A percentile compares a stretch with the other conserved stretches of the same genome.
These are phyloP conservation scores for Leptographium lundbergii DNA, from an alignment of 2,329 filamentous ascomycete species.

Conservation along the genomic window DNA sequence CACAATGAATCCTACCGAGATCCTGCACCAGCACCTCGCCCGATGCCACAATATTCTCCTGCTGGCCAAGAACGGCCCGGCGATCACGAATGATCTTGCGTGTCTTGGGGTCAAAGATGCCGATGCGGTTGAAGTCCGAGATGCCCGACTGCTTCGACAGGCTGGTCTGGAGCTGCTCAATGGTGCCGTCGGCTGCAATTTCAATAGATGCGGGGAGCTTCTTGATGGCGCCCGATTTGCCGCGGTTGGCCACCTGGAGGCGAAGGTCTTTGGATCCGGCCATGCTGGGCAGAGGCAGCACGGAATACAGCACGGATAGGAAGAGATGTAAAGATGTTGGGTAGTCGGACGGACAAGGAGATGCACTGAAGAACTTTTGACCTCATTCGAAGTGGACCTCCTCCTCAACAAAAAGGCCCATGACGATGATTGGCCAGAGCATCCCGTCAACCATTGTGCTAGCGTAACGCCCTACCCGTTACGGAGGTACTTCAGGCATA, in stretches of 20 bases:
- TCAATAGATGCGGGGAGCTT: constrained; percentile 40
- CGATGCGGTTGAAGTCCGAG: constrained; percentile 47
- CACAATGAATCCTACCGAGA: constrained; percentile 49
- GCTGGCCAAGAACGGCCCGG: constrained; percentile 36
- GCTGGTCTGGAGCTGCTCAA: constrained; percentile 46
- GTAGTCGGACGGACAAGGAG: background rate
- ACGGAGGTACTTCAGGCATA: background rate
- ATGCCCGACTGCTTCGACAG: constrained; percentile 39
- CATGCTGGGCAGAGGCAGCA: constrained; percentile 6
- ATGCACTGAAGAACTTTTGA: background rate
- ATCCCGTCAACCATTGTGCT: background rate
- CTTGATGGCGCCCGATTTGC: constrained; percentile 38
- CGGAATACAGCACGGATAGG: background rate
- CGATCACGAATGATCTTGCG: constrained; percentile 53
- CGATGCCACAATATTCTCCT: constrained; percentile 32
- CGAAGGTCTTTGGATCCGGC: constrained; percentile 15
- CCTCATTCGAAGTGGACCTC: background rate
- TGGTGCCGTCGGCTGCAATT: constrained; percentile 35
- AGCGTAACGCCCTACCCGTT: background rate
- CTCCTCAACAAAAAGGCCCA: background rate
- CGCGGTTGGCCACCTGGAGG: constrained; percentile 31
- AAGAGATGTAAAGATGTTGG: background rate
- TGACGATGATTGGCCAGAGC: background rate
- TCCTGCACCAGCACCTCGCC: constrained; percentile 78
- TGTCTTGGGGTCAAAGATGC: constrained; percentile 45